These are phyloP conservation scores for Phyllosticta capitalensis DNA, from an alignment of 2,329 filamentous ascomycete species.

Conservation along the genomic window DNA sequence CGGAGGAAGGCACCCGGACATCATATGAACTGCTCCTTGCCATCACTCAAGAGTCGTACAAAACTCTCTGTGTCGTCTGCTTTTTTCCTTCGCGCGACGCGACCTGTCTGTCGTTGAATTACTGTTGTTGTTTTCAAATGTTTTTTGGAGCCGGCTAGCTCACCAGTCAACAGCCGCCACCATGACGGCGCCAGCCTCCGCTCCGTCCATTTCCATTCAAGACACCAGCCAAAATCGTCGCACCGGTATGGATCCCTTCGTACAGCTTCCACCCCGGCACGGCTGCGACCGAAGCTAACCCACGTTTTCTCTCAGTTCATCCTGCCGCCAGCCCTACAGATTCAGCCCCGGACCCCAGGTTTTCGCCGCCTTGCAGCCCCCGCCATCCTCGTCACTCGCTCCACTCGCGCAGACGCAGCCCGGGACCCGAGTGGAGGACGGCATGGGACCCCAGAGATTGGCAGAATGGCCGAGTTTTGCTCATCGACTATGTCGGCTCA, in stretches of 20 bases:
- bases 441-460: constrained; percentile 19
- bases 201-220: constrained; percentile 27
- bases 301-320: constrained; percentile 12
- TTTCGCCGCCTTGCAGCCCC: constrained; percentile 8
- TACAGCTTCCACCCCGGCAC: not conserved
- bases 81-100: not conserved
- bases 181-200: constrained; percentile 1
- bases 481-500: constrained; percentile 41
- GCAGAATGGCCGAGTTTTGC: constrained; percentile 37
- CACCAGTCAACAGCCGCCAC: not conserved
- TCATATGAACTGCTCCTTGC: not conserved
- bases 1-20: not conserved
- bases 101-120: not conserved
- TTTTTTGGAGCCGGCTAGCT: not conserved
- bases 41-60: not conserved
- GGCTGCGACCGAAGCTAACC: not conserved
- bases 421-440: constrained; percentile 27
- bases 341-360: constrained; percentile 11
- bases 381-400: constrained; percentile 10
- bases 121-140: not conserved
- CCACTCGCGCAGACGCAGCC: constrained; percentile 25
- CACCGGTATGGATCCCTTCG: constrained; percentile 5
- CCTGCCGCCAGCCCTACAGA: constrained; percentile 19
- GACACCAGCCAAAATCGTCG: constrained; percentile 18
- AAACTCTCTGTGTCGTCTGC: not conserved